Evolutionary conservation across 164 flowering plant genomes (phyloP).

Genomic region (Hamamelis virginiana): DNA sequence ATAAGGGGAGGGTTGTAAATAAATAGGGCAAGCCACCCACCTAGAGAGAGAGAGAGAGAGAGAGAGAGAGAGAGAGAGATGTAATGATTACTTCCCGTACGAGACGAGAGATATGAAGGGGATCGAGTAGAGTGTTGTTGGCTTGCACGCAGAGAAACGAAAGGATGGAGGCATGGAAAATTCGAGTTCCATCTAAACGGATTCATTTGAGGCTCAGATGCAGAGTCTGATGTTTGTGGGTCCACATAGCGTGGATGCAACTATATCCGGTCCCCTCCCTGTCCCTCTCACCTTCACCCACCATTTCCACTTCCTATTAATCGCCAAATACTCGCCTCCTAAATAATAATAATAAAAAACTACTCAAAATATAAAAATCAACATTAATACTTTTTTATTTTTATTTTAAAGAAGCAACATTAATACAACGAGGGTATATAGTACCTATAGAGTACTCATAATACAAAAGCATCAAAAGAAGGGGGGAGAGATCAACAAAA

Average conservation of each 20-base stretch:
- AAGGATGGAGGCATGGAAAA: slow-evolving; percentile 30
- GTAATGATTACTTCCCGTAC: slow-evolving; percentile 29
- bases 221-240: slow-evolving; percentile 23
- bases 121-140: too few species aligned
- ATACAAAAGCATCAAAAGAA: too few species aligned
- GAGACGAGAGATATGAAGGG: slow-evolving; percentile 17
- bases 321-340: slow-evolving; percentile 10
- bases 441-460: too few species aligned
- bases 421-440: too few species aligned
- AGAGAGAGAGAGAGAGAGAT: slow-evolving; percentile 13
- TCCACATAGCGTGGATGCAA: slow-evolving; percentile 40
- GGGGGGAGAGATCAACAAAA: too few species aligned
- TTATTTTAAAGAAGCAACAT: too few species aligned
- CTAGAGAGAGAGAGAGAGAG: background rate
- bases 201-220: slow-evolving; percentile 22
- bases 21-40: slow-evolving; percentile 20
- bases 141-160: slow-evolving; percentile 59
- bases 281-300: background rate
- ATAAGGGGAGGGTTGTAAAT: slow-evolving; percentile 7
- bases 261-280: slow-evolving; percentile 24
- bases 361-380: too few species aligned
- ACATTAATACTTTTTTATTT: too few species aligned
- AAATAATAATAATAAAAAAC: background rate
- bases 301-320: background rate
- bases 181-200: slow-evolving; percentile 30